Base-by-base conservation (phyloP, 352 stramenopile genomes). In the Phytophthora crassamura region DNA sequence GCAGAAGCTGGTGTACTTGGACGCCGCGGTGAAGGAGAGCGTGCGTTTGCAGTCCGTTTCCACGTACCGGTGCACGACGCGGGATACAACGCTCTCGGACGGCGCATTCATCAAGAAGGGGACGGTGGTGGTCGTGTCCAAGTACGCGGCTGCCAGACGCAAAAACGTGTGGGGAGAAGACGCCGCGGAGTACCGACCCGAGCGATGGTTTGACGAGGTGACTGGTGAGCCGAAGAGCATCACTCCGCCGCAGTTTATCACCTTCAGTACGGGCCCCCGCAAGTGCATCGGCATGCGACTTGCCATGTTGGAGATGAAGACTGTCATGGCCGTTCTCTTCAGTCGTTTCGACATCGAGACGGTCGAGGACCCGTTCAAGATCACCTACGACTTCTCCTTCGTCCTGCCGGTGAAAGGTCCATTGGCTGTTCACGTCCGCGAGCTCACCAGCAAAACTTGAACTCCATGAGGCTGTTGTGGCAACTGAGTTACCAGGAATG, bases 1-100 rank as follows among this genome's bases (percentile, higher is more conserved):
- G 18, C 71, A 77, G 60, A 52, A 74, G 20, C 59, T 90, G 12
- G 64, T 67, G 42, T 90, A 88, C 64, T 56, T 92, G n/a, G 70
- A 85, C 12, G 84, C 77, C 1, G 69, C 80, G 5, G 66, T 91
- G 20, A 67, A 69, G 4, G 86, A 94, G 56, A 85, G 40, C 16
- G 52, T 92, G 20, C 76, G 86, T 0, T 28, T 94, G 36, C 77
- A 82, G 38, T 55, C 55, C 8, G 55, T 63, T 12, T 63, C 55
- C 34, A 63, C 55, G 55, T 63, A 63, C 54, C 55, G 55, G 15
- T 63, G 42, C 33, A 49, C 55, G 11, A 63, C 55, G 11, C 35
- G 55, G 0, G 55, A 63, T 25, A 75, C 77, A 7, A 84, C 75
- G 46, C 67, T 91, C 2, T 69, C 62, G 2, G 78, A 90, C 48